These are phyloP conservation scores for Quercus gilva DNA, from an alignment of 306 rosid species.

Conservation along the genomic window DNA sequence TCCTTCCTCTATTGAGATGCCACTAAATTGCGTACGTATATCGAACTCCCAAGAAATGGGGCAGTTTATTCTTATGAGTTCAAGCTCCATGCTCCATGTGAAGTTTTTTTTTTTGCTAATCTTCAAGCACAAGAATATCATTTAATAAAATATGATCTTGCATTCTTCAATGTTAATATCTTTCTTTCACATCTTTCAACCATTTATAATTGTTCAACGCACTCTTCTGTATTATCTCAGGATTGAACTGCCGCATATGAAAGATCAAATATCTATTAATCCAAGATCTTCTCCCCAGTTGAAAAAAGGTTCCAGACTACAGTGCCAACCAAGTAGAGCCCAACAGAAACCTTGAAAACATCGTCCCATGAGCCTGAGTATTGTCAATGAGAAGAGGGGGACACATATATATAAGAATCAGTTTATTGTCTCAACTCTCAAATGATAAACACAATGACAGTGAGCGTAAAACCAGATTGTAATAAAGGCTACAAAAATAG, in stretches of 20 bases:
- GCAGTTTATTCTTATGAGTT: background rate
- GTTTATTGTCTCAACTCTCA: background rate
- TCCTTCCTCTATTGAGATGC: slow-evolving; percentile 10
- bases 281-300: slow-evolving; percentile 90
- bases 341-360: slow-evolving; percentile 96
- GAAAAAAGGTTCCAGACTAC: slow-evolving; percentile 94
- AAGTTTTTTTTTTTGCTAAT: background rate
- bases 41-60: background rate
- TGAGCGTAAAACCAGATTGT: background rate
- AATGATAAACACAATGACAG: background rate
- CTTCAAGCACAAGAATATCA: slow-evolving; percentile 21
- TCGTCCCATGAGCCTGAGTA: slow-evolving; percentile 93
- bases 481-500: background rate
- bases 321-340: slow-evolving; percentile 87
- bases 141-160: background rate
- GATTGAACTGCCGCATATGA: slow-evolving; percentile 20
- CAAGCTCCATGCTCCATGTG: slow-evolving; percentile 4
- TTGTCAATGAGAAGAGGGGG: background rate
- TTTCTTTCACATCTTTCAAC: background rate
- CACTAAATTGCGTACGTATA: background rate
- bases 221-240: slow-evolving; percentile 17
- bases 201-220: background rate
- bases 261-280: slow-evolving; percentile 32
- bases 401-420: background rate
- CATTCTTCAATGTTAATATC: slow-evolving; percentile 14